Evolutionary conservation across 1,284 basidiomycete genomes (phyloP), one percentile per base, ranked within the genome.

Genomic region (Meira miltonrushii): DNA sequence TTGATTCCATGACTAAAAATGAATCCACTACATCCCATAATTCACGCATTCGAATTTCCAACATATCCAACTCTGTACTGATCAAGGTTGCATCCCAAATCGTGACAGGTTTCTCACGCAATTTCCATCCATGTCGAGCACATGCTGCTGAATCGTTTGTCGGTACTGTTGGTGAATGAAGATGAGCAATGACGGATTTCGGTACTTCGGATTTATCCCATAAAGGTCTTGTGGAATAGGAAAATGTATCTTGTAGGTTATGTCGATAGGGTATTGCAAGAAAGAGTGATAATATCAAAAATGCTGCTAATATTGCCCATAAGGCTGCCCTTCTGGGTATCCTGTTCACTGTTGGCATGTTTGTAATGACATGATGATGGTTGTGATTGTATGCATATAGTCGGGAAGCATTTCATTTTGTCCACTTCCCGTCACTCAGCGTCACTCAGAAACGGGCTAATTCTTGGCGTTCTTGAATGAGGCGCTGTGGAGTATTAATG

Each of bases 21-120:
- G 81, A 79, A 72, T 85, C 83, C 15, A 88, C 86, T 54, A 84
- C 81, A 2, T 80, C 75, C 59, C 83, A 82, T 59, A 87, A 82
- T 77, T 88, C 87, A 75, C 85, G 80, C 77, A 88, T 78, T 5
- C 87, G 82, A 57, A 88, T 83, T 73, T 88, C 86, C 52, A 88
- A 78, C 58, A 88, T 78, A 72, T 88, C 87, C 37, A 88, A 78
- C 76, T 88, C 87, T 60, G 83, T 85, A 75, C 82, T 67, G 51
- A 71, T 59, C 47, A 74, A 58, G 49, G 58, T 59, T 9, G 58
- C 60, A 55, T 67, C 60, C 48, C 48, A 50, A 15, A 50, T 15
- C 4, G n/a, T 25, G 25, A 61, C 52, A 19, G 67, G 41, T 38
- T 44, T 54, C n/a, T 49, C 54, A 10, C 39, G 39, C 9, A 21